phyloP scores from a whole-genome alignment of 768 basidiomycete species.

The Lactifluus piperatus region DNA sequence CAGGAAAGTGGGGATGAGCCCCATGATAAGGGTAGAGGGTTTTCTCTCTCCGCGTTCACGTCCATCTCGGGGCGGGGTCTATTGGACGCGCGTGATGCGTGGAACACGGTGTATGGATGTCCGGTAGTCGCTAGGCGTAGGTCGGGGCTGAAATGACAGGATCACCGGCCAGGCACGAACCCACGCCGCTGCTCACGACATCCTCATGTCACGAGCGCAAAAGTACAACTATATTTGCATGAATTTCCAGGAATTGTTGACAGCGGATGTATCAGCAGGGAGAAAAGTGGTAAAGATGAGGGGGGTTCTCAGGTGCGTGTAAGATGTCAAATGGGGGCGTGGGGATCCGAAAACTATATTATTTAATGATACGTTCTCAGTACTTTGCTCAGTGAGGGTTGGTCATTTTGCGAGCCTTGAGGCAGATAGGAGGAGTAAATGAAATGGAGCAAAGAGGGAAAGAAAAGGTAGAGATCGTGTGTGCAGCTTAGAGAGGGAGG shows the following conservation, averaged over 20 bases:
- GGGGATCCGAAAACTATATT: neutral
- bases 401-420: neutral
- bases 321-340: neutral
- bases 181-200: neutral
- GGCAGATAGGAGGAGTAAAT: neutral
- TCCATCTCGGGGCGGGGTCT: neutral
- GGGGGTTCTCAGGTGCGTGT: no score
- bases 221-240: slow-evolving; percentile 7
- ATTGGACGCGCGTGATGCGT: neutral
- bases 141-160: neutral
- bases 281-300: neutral
- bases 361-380: neutral
- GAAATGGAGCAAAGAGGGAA: neutral
- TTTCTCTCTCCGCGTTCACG: neutral
- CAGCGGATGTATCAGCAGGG: slow-evolving; percentile 9
- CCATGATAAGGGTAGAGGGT: slow-evolving; percentile 1
- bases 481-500: neutral
- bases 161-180: slow-evolving; percentile 4
- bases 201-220: slow-evolving; percentile 15
- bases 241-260: slow-evolving; percentile 7
- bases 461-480: neutral
- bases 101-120: neutral
- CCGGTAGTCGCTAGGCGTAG: neutral
- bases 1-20: neutral
- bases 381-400: neutral